These are phyloP conservation scores for Leptographium flavum DNA, from an alignment of 2,329 filamentous ascomycete genomes.

Conservation along the genomic window DNA sequence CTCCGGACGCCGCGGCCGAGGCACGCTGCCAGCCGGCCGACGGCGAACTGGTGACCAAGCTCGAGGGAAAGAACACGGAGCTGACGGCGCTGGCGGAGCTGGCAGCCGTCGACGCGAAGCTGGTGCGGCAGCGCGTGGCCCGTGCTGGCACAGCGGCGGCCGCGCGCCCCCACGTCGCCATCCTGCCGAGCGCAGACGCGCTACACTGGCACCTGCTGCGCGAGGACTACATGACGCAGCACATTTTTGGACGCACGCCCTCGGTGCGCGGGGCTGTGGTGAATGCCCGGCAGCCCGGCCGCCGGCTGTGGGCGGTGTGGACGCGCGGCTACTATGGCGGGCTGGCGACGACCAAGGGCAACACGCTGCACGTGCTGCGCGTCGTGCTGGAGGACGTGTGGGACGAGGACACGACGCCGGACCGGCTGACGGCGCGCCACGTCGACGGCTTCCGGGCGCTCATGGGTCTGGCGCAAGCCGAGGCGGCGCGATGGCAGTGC, in stretches of 20 bases:
- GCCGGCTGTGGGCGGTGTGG: slow-evolving; percentile 63
- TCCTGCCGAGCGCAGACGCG: slow-evolving; percentile 52
- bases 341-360: slow-evolving; percentile 37
- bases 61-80: slow-evolving; percentile 50
- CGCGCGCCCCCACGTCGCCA: slow-evolving; percentile 39
- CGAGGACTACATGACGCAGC: slow-evolving; percentile 61
- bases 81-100: slow-evolving; percentile 45
- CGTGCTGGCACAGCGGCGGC: slow-evolving; percentile 5
- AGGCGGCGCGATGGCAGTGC: slow-evolving; percentile 61
- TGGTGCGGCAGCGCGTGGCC: slow-evolving; percentile 41
- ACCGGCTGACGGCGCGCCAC: slow-evolving; percentile 17
- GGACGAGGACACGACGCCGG: slow-evolving; percentile 23
- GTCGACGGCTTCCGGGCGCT: slow-evolving; percentile 44
- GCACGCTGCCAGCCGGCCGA: slow-evolving; percentile 12
- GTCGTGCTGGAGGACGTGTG: slow-evolving; percentile 49
- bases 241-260: slow-evolving; percentile 43
- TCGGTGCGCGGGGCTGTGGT: slow-evolving; percentile 54
- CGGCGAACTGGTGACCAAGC: slow-evolving; percentile 18
- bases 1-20: slow-evolving; percentile 17
- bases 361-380: slow-evolving; percentile 55
- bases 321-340: slow-evolving; percentile 49
- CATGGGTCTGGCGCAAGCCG: slow-evolving; percentile 48
- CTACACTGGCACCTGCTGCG: slow-evolving; percentile 67
- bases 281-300: slow-evolving; percentile 16
- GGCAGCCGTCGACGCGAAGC: slow-evolving; percentile 47